Base-by-base conservation (phyloP, 176 grass and related monocot genomes). In the Neostapfia colusana region DNA sequence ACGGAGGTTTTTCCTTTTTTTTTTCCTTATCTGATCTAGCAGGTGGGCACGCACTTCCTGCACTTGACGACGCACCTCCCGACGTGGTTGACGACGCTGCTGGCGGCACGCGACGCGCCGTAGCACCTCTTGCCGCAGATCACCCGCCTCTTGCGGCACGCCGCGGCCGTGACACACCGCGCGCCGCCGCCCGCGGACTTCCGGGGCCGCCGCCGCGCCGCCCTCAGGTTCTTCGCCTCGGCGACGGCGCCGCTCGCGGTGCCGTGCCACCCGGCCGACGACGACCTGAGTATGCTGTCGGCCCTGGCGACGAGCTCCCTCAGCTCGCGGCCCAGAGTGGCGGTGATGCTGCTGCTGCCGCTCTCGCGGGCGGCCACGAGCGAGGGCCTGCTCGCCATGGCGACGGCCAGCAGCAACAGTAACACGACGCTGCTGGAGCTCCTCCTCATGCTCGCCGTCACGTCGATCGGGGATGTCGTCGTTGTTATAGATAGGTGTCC, bases 41-140 rank as follows among this genome's bases (percentile, higher is more conserved):
- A 94, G 77, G 88, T 94, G 68, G 91, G 91, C 82, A 88, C 86
- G 85, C 91, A 94, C 69, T 95, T 95, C 82, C 67, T 89, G 89
- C 92, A 95, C 86, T 86, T 82, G 48, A 91, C 80, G 56, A 89
- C 81, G 86, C 92, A 95, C 56, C 77, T 79, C 12, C 79, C 74
- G 26, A 88, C 16, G 82, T 94, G 85, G 53, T 31, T 54, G 16
- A 90, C 20, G 55, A 1, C 81, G 40, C 2, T 12, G 10, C 51
- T 51, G 6, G 20, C 51, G 51, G 44, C 74, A 67, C 54, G 50
- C 40, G 82, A 37, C 15, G 14, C 31, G 62, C 59, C 79, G 86
- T 79, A 86, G 86, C 92, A 95, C 67, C 85, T 39, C 89, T 91
- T 95, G 37, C 77, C 90, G 82, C 92, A 95, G 46, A 89, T 81